Base-by-base conservation (phyloP, 2,329 filamentous ascomycete species). In the Diaporthe sp. region DNA sequence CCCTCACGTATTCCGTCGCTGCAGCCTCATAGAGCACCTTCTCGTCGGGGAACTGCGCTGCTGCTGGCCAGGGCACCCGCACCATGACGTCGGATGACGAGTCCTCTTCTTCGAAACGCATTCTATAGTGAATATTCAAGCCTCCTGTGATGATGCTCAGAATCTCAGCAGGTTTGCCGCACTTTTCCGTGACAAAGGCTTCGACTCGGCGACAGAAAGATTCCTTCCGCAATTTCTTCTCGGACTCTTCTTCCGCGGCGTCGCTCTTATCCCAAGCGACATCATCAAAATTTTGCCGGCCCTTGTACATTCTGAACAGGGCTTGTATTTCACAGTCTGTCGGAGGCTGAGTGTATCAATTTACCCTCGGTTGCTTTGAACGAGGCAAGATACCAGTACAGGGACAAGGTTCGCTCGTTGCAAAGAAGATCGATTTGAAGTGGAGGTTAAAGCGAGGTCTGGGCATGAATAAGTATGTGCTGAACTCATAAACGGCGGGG, bases 81-180 rank as follows among this genome's bases (percentile, higher is more conserved):
- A 44, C 59, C 37, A 65, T 65, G 22, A 65, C n/a, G 27, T 65
- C 59, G 15, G 58, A 44, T 39, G 58, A 63, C 10, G 32, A 63
- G 15, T 56, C 53, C 19, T 56, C 30, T 65, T 32, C 37, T 22
- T 44, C 59, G n/a, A 44, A 47, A 27, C 59, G 59, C 25, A 65
- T 65, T 65, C 59, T 65, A n/a, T 65, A 65, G 37, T 42, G 59
- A 13, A 65, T 32, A 65, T 65, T 65, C n/a, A 65, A 42, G 37
- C 59, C 37, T 17, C 59, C 37, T 9, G 27, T 32, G 22, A 65
- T 44, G 37, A 65, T 44, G 30, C 53, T 35, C 30, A 56, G 53
- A 35, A 56, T 13, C 53, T 35, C 17, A 35, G 53, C 30, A 56
- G 53, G 30, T n/a, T 56, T 56, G 53, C 53, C 53, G 30, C 30